These are phyloP conservation scores for Cyclanthera cordifolia DNA, from an alignment of 306 rosid genomes.

Conservation along the genomic window DNA sequence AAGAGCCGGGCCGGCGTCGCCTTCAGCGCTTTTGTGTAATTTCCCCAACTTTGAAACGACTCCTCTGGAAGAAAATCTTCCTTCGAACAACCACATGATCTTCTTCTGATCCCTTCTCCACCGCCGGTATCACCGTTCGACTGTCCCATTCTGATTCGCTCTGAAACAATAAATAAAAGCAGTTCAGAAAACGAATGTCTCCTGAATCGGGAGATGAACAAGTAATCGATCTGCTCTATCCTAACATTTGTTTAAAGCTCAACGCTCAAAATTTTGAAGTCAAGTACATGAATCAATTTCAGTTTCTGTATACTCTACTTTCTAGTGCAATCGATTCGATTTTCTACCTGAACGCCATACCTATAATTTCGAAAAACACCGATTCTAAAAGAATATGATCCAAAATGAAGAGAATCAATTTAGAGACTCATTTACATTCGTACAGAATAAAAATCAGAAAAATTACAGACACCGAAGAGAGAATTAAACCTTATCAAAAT, in stretches of 20 bases:
- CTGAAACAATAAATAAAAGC: neutral
- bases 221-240: too few species aligned
- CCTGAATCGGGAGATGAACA: neutral
- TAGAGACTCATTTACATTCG: neutral
- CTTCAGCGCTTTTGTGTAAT: slow-evolving; percentile 34
- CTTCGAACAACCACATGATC: slow-evolving; percentile 33
- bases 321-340: neutral
- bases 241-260: too few species aligned
- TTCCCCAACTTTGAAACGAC: slow-evolving; percentile 54
- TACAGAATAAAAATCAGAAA: neutral
- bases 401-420: neutral
- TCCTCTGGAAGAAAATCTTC: slow-evolving; percentile 74
- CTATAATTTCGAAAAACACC: neutral
- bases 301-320: neutral
- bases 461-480: neutral
- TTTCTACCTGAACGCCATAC: neutral
- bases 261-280: too few species aligned
- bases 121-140: neutral
- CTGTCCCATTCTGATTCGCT: slow-evolving; percentile 26
- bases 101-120: slow-evolving; percentile 24
- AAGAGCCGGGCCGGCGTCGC: slow-evolving; percentile 42
- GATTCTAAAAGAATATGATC: neutral
- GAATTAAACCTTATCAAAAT: neutral
- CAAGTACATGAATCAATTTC: neutral
- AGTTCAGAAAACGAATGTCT: neutral